A percentile compares a stretch with the other conserved stretches of the same genome.
These are phyloP conservation scores for Cynanchum wilfordii DNA, from an alignment of 257 asterid genomes.

Conservation along the genomic window DNA sequence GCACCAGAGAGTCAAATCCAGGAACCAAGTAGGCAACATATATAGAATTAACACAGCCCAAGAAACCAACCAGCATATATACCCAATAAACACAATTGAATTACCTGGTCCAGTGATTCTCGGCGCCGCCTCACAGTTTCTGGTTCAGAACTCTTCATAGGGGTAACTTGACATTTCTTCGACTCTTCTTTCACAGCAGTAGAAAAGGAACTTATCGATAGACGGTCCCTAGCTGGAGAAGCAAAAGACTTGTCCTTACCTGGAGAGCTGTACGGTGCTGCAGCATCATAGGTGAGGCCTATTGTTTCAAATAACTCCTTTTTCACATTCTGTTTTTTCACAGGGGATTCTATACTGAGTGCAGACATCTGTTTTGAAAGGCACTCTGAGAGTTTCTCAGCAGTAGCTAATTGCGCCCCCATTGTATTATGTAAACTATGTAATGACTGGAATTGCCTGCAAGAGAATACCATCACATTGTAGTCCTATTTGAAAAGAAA, in stretches of 20 bases:
- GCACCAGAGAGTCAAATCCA: not conserved
- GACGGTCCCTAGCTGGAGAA: constrained; percentile 43
- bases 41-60: not conserved
- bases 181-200: constrained; percentile 40
- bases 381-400: constrained; percentile 80
- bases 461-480: constrained; percentile 16
- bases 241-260: constrained; percentile 35
- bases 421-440: constrained; percentile 59
- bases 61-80: not conserved
- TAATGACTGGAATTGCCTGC: constrained; percentile 72
- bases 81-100: not conserved
- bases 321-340: constrained; percentile 46
- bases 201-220: constrained; percentile 29
- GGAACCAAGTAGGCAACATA: too few species aligned
- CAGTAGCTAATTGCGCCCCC: constrained; percentile 75
- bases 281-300: constrained; percentile 60
- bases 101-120: constrained; percentile 78
- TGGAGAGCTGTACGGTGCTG: constrained; percentile 40
- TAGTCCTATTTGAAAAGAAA: not conserved
- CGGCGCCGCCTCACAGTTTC: constrained; percentile 80
- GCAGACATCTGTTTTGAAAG: constrained; percentile 80
- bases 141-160: constrained; percentile 50
- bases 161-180: constrained; percentile 39
- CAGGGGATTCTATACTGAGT: constrained; percentile 56
- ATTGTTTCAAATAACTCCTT: constrained; percentile 79